These are phyloP conservation scores for Podosphaera xanthii DNA, from an alignment of 2,329 filamentous ascomycete genomes.

Conservation along the genomic window DNA sequence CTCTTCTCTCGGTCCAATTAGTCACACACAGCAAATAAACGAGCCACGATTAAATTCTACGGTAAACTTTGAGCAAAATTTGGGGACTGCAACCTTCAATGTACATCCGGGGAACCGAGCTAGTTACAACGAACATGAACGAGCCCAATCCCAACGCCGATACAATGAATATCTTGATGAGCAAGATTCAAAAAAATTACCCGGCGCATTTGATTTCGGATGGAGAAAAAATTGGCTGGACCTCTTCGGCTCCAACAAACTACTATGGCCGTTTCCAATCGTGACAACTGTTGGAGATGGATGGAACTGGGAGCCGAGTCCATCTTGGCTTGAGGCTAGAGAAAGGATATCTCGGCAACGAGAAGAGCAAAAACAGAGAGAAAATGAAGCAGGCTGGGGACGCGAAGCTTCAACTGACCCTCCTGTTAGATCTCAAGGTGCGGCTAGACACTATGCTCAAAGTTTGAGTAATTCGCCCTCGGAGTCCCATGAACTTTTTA, in stretches of 20 bases:
- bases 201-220: constrained; percentile 83
- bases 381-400: constrained; percentile 47
- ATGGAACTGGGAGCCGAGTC: constrained; percentile 79
- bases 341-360: constrained; percentile 36
- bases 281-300: constrained; percentile 77
- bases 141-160: constrained; percentile 38
- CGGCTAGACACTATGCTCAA: constrained; percentile 14
- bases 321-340: constrained; percentile 51
- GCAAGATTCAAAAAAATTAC: constrained; percentile 65
- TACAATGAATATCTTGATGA: constrained; percentile 75
- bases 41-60: constrained; percentile 38
- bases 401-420: constrained; percentile 5
- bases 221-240: constrained; percentile 57
- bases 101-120: background rate
- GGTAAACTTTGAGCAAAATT: constrained; percentile 6
- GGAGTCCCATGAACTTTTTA: background rate
- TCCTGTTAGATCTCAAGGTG: constrained; percentile 7
- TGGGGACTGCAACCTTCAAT: background rate
- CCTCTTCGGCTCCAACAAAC: constrained; percentile 52
- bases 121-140: constrained; percentile 31
- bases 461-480: constrained; percentile 6
- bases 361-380: constrained; percentile 36
- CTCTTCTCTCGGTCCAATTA: constrained; percentile 27
- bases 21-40: constrained; percentile 38
- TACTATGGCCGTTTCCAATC: constrained; percentile 61